phyloP scores from a whole-genome alignment of 2,329 filamentous ascomycete species.

The Diaporthe capsici region DNA sequence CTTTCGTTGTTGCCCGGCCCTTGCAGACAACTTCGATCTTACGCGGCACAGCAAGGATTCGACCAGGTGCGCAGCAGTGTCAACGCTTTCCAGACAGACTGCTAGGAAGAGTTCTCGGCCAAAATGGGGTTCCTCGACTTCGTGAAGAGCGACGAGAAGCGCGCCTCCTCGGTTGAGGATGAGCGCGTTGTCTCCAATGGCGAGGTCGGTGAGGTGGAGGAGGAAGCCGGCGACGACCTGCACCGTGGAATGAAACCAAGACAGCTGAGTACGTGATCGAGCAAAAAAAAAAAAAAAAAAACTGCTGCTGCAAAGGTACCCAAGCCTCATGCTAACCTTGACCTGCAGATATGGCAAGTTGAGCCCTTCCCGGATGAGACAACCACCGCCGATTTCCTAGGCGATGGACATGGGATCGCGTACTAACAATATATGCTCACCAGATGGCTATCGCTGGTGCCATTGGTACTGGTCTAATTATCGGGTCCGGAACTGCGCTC shows the following conservation, averaged over 20 bases:
- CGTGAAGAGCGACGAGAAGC: slow-evolving; percentile 38
- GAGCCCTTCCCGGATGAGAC: not conserved
- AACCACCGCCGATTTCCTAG: not conserved
- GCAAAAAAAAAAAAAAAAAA: not conserved
- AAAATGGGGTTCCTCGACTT: slow-evolving; percentile 38
- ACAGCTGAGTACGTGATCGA: slow-evolving; percentile 33
- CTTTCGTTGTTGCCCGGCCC: slow-evolving; percentile 9
- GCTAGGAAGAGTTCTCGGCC: not conserved
- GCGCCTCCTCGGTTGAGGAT: slow-evolving; percentile 34
- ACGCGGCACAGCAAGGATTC: slow-evolving; percentile 12
- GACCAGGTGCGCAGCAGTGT: not conserved
- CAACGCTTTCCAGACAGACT: not conserved
- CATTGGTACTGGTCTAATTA: slow-evolving; percentile 58
- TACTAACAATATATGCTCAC: not conserved
- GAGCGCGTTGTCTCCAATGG: slow-evolving; percentile 22
- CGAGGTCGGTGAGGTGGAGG: slow-evolving; percentile 21
- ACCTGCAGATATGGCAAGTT: slow-evolving; percentile 38
- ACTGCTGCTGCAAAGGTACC: not conserved
- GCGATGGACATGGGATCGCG: not conserved
- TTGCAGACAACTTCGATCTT: slow-evolving; percentile 17
- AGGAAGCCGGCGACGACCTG: slow-evolving; percentile 36
- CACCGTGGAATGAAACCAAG: slow-evolving; percentile 41
- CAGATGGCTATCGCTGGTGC: slow-evolving; percentile 40
- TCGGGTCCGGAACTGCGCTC: slow-evolving; percentile 65
- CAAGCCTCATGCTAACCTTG: not conserved